These are phyloP conservation scores for Anacardium occidentale DNA, from an alignment of 345 rosid genomes.

Conservation along the genomic window DNA sequence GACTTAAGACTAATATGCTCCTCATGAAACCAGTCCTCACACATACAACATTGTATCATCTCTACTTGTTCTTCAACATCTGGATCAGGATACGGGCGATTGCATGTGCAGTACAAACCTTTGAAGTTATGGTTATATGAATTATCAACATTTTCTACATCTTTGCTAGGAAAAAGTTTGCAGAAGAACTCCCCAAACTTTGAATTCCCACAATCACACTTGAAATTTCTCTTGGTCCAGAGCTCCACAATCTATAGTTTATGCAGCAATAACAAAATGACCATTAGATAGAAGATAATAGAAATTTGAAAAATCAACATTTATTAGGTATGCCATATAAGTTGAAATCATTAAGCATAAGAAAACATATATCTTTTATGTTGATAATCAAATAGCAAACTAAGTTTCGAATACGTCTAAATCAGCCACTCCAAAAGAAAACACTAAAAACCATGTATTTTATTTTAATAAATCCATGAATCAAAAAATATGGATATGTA, in stretches of 20 bases:
- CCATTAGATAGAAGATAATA: not conserved
- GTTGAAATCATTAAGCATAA: not conserved
- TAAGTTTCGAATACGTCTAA: not conserved
- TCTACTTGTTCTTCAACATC: conserved; percentile 83
- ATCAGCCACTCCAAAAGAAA: not conserved
- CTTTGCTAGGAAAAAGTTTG: conserved; percentile 78
- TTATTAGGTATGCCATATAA: not conserved
- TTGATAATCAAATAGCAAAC: not conserved
- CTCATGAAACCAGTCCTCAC: conserved; percentile 99
- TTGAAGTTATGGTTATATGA: conserved; percentile 87
- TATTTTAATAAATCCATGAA: not conserved
- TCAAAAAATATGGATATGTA: not conserved
- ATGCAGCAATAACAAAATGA: conserved; percentile 7
- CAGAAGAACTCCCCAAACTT: conserved; percentile 75
- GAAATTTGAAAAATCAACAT: not conserved
- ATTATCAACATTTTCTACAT: conserved; percentile 68
- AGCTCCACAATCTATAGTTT: conserved; percentile 67
- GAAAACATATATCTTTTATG: not conserved
- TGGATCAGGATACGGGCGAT: conserved; percentile 87
- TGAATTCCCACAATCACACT: conserved; percentile 96
- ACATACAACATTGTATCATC: conserved; percentile 95
- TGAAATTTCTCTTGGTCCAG: conserved; percentile 93
- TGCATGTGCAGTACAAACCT: conserved; percentile 85
- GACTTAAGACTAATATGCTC: conserved; percentile 73
- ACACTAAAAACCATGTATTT: not conserved